Percentiles rank a stretch among this genome's conserved stretches.
Conservation (phyloP, 2,329 filamentous ascomycete genomes). For the Pseudonectria foliicola region DNA sequence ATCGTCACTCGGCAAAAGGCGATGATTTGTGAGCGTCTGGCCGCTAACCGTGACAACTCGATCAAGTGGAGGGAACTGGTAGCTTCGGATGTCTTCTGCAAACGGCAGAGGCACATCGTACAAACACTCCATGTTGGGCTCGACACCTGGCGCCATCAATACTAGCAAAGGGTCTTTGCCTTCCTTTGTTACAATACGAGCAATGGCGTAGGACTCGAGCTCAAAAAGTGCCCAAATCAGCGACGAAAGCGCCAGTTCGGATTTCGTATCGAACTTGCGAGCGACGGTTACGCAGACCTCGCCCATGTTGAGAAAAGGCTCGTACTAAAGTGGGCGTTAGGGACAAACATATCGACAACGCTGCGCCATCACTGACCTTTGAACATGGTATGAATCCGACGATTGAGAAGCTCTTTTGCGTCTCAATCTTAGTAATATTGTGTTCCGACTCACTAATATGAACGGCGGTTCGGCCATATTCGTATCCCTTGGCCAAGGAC, state of each 20-base stretch:
- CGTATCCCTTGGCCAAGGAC: conserved; percentile 83
- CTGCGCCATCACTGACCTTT: conserved; percentile 43
- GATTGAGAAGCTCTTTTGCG: conserved; percentile 66
- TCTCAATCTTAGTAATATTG: conserved; percentile 83
- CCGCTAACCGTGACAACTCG: conserved; percentile 83
- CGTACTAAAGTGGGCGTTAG: conserved; percentile 47
- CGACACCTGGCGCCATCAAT: conserved; percentile 72
- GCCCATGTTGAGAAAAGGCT: conserved; percentile 79
- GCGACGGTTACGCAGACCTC: conserved; percentile 72
- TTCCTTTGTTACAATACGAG: conserved; percentile 78
- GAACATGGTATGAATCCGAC: conserved; percentile 75
- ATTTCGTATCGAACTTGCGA: conserved; percentile 71
- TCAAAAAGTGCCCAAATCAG: conserved; percentile 83
- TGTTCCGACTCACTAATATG: conserved; percentile 80
- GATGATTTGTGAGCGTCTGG: conserved; percentile 70
- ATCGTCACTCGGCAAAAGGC: conserved; percentile 69
- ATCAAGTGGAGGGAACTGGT: conserved; percentile 85
- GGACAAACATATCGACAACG: background rate
- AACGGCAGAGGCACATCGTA: conserved; percentile 90
- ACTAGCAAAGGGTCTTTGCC: conserved; percentile 70
- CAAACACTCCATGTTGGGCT: conserved; percentile 73
- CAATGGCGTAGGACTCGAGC: conserved; percentile 77
- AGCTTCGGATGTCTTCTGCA: conserved; percentile 83
- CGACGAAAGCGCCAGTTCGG: conserved; percentile 78
- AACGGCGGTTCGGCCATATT: conserved; percentile 88